These are phyloP conservation scores for Schizosaccharomyces cryophilus DNA, from an alignment of 805 yeast species.

Conservation along the genomic window DNA sequence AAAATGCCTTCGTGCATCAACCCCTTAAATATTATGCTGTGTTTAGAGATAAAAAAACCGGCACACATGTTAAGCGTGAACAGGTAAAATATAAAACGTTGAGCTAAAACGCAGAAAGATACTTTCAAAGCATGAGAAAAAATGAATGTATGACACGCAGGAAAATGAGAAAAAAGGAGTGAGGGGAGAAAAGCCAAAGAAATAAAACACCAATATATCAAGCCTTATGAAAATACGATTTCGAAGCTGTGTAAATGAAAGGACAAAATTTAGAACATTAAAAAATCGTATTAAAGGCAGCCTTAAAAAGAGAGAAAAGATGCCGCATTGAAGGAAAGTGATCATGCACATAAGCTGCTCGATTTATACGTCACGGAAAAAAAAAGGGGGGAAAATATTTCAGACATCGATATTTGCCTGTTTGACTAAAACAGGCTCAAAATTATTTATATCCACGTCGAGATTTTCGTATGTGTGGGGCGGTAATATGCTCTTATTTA, in stretches of 20 bases:
- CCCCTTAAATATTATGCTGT: too few species aligned
- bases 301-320: background rate
- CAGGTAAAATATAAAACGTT: too few species aligned
- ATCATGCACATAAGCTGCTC: background rate
- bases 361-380: conserved; percentile 13
- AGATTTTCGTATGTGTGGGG: conserved; percentile 11
- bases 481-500: conserved; percentile 18
- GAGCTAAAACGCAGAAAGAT: too few species aligned
- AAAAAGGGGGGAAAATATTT: too few species aligned
- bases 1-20: too few species aligned
- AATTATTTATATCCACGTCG: conserved; percentile 26
- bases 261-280: too few species aligned
- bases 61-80: too few species aligned
- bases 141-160: background rate
- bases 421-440: conserved; percentile 25
- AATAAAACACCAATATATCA: background rate
- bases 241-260: too few species aligned
- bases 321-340: background rate
- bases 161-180: background rate
- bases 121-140: too few species aligned
- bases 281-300: too few species aligned
- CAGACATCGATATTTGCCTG: conserved; percentile 14
- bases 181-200: background rate
- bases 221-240: too few species aligned
- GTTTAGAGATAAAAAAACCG: too few species aligned